phyloP scores from a whole-genome alignment of 2,329 filamentous ascomycete genomes.

The Orbilia oligospora region DNA sequence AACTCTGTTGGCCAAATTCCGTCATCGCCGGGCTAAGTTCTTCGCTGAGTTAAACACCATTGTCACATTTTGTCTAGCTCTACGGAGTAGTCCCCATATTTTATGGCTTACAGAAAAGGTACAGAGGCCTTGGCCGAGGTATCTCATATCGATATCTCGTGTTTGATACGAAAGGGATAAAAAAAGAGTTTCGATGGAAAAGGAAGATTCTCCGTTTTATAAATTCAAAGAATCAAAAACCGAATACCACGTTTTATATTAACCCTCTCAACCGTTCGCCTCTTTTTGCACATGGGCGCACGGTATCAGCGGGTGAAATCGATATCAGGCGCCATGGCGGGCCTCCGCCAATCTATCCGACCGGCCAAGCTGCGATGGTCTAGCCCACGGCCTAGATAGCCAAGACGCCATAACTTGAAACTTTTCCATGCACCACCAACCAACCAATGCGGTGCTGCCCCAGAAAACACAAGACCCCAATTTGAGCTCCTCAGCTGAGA shows the following conservation, averaged over 20 bases:
- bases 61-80: no score
- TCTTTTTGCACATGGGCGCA: conserved; percentile 8
- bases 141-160: not conserved
- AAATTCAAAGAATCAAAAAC: not conserved
- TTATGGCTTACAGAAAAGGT: not conserved
- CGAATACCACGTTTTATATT: conserved; percentile 11
- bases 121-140: not conserved
- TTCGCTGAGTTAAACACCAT: not conserved
- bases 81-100: not conserved
- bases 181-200: conserved; percentile 17
- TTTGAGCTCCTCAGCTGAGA: conserved; percentile 44
- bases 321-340: conserved; percentile 24
- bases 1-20: not conserved
- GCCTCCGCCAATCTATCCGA: conserved; percentile 38
- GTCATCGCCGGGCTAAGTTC: not conserved
- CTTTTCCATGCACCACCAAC: conserved; percentile 21
- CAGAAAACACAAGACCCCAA: conserved; percentile 15
- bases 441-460: conserved; percentile 12
- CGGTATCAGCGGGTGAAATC: conserved; percentile 31
- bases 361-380: conserved; percentile 15
- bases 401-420: conserved; percentile 36
- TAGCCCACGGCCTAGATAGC: conserved; percentile 22
- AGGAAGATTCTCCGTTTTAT: conserved; percentile 5
- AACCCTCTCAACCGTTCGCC: conserved; percentile 9
- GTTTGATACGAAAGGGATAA: conserved; percentile 6